phyloP scores from a whole-genome alignment of 768 basidiomycete species.

The Hygrocybe coccinea region DNA sequence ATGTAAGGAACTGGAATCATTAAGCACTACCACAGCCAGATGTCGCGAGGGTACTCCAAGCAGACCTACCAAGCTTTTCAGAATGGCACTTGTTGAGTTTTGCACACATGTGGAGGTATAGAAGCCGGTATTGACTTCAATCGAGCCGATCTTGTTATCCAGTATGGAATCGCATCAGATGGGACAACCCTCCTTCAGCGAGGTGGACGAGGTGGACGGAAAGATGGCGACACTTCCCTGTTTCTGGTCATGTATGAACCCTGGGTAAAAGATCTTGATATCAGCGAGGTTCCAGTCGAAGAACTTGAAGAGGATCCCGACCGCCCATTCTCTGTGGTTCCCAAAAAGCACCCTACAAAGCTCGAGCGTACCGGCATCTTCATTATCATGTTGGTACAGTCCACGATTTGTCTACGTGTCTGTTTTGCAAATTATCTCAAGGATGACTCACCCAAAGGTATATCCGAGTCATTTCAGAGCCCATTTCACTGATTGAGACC shows the following conservation, averaged over 20 bases:
- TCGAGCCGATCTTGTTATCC: constrained; percentile 15
- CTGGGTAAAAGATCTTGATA: constrained; percentile 11
- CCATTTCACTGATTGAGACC: no score
- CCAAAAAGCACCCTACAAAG: neutral
- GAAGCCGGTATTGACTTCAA: constrained; percentile 21
- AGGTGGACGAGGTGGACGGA: constrained; percentile 18
- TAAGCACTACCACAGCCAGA: constrained; percentile 23
- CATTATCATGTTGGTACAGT: neutral
- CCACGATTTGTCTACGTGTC: neutral
- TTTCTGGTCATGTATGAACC: constrained; percentile 19
- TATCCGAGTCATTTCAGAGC: no score
- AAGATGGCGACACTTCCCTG: neutral
- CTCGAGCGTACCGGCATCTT: neutral
- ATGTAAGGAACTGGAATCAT: constrained; percentile 14
- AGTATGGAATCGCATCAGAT: constrained; percentile 14
- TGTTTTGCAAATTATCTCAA: neutral
- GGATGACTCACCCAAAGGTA: constrained; percentile 1
- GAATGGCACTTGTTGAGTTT: constrained; percentile 12
- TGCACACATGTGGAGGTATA: constrained; percentile 12
- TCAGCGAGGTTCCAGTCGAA: neutral
- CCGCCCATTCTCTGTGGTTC: neutral
- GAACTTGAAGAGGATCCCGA: constrained; percentile 1
- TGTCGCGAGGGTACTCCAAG: constrained; percentile 25
- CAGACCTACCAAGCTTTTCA: constrained; percentile 16
- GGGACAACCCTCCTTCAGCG: constrained; percentile 11